Evolutionary conservation across 345 rosid genomes (phyloP).

Genomic region (Psidium friedrichsthalianum): DNA sequence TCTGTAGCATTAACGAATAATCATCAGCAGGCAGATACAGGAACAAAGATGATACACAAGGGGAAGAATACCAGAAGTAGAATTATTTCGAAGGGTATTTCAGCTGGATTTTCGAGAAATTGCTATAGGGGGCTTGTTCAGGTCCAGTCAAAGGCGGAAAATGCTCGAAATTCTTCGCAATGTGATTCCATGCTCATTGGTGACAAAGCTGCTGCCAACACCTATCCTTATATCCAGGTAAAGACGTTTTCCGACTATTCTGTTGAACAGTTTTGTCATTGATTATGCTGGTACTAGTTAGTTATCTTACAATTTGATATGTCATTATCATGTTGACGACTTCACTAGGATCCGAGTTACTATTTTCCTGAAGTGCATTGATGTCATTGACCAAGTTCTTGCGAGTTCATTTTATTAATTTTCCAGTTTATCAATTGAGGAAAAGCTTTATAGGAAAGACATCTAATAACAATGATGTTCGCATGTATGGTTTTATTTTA

Average conservation of each 20-base stretch:
- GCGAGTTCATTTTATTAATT: neutral
- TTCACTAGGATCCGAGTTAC: neutral
- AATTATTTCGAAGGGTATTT: slow-evolving; percentile 90
- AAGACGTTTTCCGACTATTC: neutral
- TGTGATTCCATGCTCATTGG: slow-evolving; percentile 29
- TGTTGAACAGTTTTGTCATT: neutral
- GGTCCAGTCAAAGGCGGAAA: slow-evolving; percentile 86
- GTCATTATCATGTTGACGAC: neutral
- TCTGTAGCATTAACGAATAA: slow-evolving; percentile 91
- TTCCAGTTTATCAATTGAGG: neutral
- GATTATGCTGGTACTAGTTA: neutral
- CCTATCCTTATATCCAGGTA: slow-evolving; percentile 97
- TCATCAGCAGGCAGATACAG: slow-evolving; percentile 83
- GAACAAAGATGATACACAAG: slow-evolving; percentile 70
- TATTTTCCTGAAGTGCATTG: neutral
- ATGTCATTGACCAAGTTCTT: neutral
- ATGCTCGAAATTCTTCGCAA: slow-evolving; percentile 79
- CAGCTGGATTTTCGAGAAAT: slow-evolving; percentile 62
- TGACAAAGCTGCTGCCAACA: slow-evolving; percentile 87
- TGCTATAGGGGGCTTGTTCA: slow-evolving; percentile 97
- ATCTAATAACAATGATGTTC: neutral
- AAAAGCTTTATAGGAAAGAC: neutral
- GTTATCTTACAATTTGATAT: neutral
- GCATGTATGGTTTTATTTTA: neutral
- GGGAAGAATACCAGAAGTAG: slow-evolving; percentile 40